A percentile compares a stretch with the other conserved stretches of the same genome.
phyloP scores from a whole-genome alignment of 768 basidiomycete genomes.

The Mycena pura region DNA sequence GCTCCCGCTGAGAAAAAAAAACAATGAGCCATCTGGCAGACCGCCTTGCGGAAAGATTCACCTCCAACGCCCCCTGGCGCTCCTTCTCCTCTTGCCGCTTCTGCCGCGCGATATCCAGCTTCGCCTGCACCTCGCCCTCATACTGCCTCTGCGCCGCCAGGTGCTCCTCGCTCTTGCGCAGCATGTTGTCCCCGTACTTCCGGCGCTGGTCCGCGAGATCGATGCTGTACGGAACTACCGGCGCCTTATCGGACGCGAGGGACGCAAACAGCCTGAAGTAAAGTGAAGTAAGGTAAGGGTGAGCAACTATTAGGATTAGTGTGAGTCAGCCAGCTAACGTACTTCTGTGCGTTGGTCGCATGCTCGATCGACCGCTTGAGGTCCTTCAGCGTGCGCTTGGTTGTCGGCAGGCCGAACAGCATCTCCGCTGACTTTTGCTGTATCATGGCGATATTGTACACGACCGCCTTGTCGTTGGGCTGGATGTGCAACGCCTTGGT shows the following conservation, averaged over 20 bases:
- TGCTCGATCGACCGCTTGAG: slow-evolving; percentile 80
- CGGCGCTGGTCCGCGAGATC: slow-evolving; percentile 90
- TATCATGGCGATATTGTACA: slow-evolving; percentile 98
- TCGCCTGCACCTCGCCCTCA: slow-evolving; percentile 74
- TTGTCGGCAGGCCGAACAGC: slow-evolving; percentile 72
- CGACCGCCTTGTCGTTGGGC: slow-evolving; percentile 86
- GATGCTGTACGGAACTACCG: slow-evolving; percentile 78
- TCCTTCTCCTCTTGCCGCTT: slow-evolving; percentile 83
- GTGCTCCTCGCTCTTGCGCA: slow-evolving; percentile 84
- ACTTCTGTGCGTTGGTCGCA: slow-evolving; percentile 89
- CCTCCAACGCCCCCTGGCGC: slow-evolving; percentile 69
- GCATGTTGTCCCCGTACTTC: slow-evolving; percentile 88
- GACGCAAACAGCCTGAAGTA: slow-evolving; percentile 77
- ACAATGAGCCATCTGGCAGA: slow-evolving; percentile 7
- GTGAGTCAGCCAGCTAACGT: slow-evolving; percentile 29
- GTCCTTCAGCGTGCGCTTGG: slow-evolving; percentile 83
- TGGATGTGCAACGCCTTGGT: slow-evolving; percentile 81
- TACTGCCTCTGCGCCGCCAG: slow-evolving; percentile 71
- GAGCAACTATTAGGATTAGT: neutral
- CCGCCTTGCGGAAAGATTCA: slow-evolving; percentile 39
- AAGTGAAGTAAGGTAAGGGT: neutral
- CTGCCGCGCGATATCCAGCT: slow-evolving; percentile 77
- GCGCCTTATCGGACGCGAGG: slow-evolving; percentile 74
- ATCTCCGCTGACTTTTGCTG: slow-evolving; percentile 96
- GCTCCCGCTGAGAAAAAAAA: slow-evolving; percentile 52